Evolutionary conservation across 768 basidiomycete species (phyloP).

Genomic region (Lentinula boryana): DNA sequence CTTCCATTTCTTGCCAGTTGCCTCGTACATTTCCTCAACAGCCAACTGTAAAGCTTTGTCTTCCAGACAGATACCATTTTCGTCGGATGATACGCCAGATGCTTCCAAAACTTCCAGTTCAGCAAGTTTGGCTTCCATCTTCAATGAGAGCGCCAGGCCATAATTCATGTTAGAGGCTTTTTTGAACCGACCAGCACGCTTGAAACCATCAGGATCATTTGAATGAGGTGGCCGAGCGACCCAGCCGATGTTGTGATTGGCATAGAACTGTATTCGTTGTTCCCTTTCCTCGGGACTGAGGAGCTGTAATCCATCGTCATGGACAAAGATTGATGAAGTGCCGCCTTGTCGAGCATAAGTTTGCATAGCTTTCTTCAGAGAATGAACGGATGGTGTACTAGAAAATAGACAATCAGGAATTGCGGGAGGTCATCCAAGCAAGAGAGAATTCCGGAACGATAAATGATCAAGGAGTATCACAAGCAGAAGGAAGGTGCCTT

Average conservation of each 20-base stretch:
- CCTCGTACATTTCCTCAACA: constrained; percentile 64
- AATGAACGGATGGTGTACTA: constrained; percentile 71
- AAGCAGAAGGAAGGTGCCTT: not conserved
- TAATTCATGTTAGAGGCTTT: constrained; percentile 91
- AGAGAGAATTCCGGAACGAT: not conserved
- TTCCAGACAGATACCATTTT: constrained; percentile 46
- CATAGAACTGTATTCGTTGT: constrained; percentile 68
- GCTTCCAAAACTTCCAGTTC: constrained; percentile 35
- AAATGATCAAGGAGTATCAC: not conserved
- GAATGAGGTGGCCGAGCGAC: constrained; percentile 76
- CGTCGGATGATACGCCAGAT: constrained; percentile 26
- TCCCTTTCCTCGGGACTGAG: constrained; percentile 56
- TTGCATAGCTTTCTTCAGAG: constrained; percentile 81
- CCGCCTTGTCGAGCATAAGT: constrained; percentile 91
- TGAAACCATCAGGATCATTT: constrained; percentile 55
- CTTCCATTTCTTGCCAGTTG: constrained; percentile 51
- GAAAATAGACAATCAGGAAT: not conserved
- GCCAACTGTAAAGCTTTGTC: constrained; percentile 70
- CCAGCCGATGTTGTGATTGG: constrained; percentile 75
- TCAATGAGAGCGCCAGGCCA: constrained; percentile 60
- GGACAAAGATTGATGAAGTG: constrained; percentile 70
- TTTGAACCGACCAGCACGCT: constrained; percentile 86
- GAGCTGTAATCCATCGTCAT: constrained; percentile 80
- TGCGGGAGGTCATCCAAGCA: too few species aligned
- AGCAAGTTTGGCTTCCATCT: constrained; percentile 48